Base-by-base conservation (phyloP, 441 rosid species). In the Gossypium schwendimanii region DNA sequence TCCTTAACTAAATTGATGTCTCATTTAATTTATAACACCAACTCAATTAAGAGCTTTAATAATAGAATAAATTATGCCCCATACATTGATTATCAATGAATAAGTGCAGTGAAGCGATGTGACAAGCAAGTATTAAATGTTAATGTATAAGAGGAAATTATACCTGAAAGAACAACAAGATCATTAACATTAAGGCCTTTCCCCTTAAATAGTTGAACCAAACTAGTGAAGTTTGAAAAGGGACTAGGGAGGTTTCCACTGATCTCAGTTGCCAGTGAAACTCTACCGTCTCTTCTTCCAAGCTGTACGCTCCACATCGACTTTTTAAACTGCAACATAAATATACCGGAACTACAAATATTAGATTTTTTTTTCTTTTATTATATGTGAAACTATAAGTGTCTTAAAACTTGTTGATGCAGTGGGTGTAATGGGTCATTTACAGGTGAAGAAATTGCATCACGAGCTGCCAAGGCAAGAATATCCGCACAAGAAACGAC, bases 91-190 rank as follows among this genome's bases (percentile, higher is more conserved):
- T 26, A 26, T 26, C 31, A 26, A 26, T 26, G 31, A 26, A 26
- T 26, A 26, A 26, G 31, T 26, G 31, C 31, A 3, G 4, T 26
- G 31, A 26, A 26, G 31, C 31, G 31, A 3, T 26, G 31, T 26
- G 31, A 26, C 31, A 26, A 26, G 31, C 31, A 26, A 26, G 31
- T 26, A 26, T 3, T 26, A 26, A 26, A 26, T 26, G 31, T 26
- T 26, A 26, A 26, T 26, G 4, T 26, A 26, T 3, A 26, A 26
- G 31, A 26, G 3, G 31, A 26, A 61, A 11, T 61, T 61, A 86
- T 92, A 24, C 97, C 92, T 70, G 95, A 88, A 23, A 91, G 76
- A 31, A 84, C 89, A 4, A 90, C 93, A 0, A 92, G 91, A 70
- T 90, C 94, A 31, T 77, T 76, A 3, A 82, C 79, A 24, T 82